Conservation (phyloP, 352 stramenopile species). For the Lagenidium sp. region DNA sequence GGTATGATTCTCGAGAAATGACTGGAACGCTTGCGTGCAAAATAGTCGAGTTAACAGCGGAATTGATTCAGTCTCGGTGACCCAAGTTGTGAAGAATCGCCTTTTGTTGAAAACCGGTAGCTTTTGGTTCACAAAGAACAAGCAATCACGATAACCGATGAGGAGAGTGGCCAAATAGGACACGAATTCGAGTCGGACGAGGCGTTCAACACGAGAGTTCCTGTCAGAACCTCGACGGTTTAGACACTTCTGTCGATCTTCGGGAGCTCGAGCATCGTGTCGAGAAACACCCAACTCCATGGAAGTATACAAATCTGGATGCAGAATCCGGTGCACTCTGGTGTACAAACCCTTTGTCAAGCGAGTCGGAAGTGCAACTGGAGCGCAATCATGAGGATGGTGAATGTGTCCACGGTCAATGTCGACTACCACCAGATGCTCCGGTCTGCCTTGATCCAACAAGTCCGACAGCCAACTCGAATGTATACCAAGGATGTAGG, state of each 20-base stretch:
- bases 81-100: conserved; percentile 57
- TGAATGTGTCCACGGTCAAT: conserved; percentile 63
- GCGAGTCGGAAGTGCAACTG: conserved; percentile 43
- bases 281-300: too few species aligned
- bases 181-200: conserved; percentile 67
- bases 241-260: neutral
- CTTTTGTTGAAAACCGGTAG: conserved; percentile 86
- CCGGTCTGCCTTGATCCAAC: conserved; percentile 57
- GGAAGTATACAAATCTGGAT: conserved; percentile 22
- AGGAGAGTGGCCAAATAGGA: conserved; percentile 60
- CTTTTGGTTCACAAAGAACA: conserved; percentile 83
- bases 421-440: conserved; percentile 79
- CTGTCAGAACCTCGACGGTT: conserved; percentile 5
- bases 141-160: conserved; percentile 73
- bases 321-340: conserved; percentile 44
- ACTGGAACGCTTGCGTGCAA: conserved; percentile 66
- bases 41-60: conserved; percentile 65
- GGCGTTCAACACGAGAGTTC: conserved; percentile 37
- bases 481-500: conserved; percentile 77
- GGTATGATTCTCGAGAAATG: conserved; percentile 76
- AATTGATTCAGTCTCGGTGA: conserved; percentile 42
- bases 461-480: conserved; percentile 54
- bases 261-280: too few species aligned
- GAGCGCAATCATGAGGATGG: conserved; percentile 42
- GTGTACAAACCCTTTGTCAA: conserved; percentile 34